Percentiles rank a stretch among this genome's conserved stretches.
These are phyloP conservation scores for Schizonepeta tenuifolia DNA, from an alignment of 257 asterid genomes.

Conservation along the genomic window DNA sequence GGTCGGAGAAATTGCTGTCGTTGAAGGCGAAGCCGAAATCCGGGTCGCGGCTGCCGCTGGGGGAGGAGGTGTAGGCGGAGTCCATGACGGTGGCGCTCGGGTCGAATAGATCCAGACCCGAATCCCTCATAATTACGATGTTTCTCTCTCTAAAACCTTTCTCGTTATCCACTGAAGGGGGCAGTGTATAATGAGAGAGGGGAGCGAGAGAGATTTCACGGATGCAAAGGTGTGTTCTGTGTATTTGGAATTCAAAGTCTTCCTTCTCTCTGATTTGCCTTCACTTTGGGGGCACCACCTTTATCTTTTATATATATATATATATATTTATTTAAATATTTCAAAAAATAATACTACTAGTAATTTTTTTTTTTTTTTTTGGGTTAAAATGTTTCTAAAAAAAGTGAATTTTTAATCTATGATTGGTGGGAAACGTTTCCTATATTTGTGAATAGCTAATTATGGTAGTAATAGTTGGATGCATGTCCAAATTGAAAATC, in stretches of 20 bases:
- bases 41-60: constrained; percentile 54
- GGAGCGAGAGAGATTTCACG: constrained; percentile 26
- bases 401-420: background rate
- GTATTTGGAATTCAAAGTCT: constrained; percentile 28
- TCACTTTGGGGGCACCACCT: constrained; percentile 21
- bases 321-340: background rate
- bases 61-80: constrained; percentile 54
- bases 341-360: background rate
- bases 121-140: constrained; percentile 56
- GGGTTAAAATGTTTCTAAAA: background rate
- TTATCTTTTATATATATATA: background rate
- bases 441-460: constrained; percentile 12
- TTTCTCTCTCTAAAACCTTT: constrained; percentile 25
- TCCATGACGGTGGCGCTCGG: constrained; percentile 73
- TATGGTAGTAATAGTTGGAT: background rate
- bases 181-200: constrained; percentile 30
- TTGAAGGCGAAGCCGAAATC: constrained; percentile 90
- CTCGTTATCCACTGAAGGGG: constrained; percentile 37
- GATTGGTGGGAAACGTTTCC: constrained; percentile 14
- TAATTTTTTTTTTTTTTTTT: too few species aligned
- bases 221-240: constrained; percentile 31
- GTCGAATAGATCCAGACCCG: constrained; percentile 84
- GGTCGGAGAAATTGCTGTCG: constrained; percentile 88
- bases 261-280: constrained; percentile 30
- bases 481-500: background rate